Base-by-base conservation (phyloP, 2,329 filamentous ascomycete genomes). In the Aspergillus ustus region DNA sequence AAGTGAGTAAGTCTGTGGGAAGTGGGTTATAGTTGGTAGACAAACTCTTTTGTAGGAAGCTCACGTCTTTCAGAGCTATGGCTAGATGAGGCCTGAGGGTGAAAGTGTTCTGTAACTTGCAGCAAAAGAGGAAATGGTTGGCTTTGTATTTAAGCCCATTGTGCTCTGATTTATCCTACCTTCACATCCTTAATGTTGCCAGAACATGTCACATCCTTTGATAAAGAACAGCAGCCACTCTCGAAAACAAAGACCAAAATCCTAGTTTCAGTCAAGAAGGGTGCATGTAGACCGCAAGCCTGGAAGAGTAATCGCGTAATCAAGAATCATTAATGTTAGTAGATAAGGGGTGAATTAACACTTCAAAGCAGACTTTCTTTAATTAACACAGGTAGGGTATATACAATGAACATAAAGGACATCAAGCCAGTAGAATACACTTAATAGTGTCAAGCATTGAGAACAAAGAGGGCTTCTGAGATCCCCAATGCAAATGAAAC, bases 351-450 rank as follows among this genome's bases (percentile, higher is more conserved):
- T 25, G 25, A 5, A 25, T 25, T 25, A 5, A 25, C 25, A 25
- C 34, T 4, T 40, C 11, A 40, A 40, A 40, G 13, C 11, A 40
- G 11, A 40, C 15, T 11, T 37, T 13, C 31, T n/a, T n/a, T 25
- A 25, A 40, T 5, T 50, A 50, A 19, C 31, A n/a, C 15, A 28
- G 46, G 13, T 50, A 31, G 17, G 22, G 31, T 50, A 51, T 53
- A 22, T 53, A 29, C 25, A 44, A 50, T 17, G 8, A 37, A 52
- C n/a, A 40, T 19, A 52, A 25, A 59, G 48, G 43, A 34, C 31
- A 52, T 48, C 19, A 20, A 49, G 43, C 44, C 57, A 54, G 44
- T 20, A 59, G 17, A 40, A 20, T 29, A 53, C 31, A 50, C 50
- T 25, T 55, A 34, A 57, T 37, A 49, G 25, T 43, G 19, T 20